Evolutionary conservation across 2,329 filamentous ascomycete genomes (phyloP).

Genomic region (Sphaerulina vaccinii): DNA sequence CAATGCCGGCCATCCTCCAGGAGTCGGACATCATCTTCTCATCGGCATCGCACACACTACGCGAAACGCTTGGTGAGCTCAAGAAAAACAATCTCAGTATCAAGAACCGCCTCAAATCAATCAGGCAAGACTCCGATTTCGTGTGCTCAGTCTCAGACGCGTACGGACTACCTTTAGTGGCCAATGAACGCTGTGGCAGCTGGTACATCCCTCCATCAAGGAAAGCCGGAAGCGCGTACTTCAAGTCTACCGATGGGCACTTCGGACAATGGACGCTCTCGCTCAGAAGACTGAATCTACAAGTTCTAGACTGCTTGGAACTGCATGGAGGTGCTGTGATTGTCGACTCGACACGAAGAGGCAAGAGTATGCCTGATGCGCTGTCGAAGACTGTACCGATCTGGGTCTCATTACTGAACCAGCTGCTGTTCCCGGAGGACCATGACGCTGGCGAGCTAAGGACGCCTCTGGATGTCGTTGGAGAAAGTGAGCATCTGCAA

Average conservation of each 20-base stretch:
- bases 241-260: slow-evolving; percentile 97
- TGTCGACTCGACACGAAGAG: slow-evolving; percentile 87
- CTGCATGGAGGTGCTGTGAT: slow-evolving; percentile 68
- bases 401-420: slow-evolving; percentile 87
- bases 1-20: slow-evolving; percentile 13
- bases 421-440: slow-evolving; percentile 66
- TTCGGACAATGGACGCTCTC: slow-evolving; percentile 89
- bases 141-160: slow-evolving; percentile 60
- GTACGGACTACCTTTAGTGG: slow-evolving; percentile 68
- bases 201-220: slow-evolving; percentile 76
- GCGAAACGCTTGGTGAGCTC: slow-evolving; percentile 66
- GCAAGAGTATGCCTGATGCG: slow-evolving; percentile 95
- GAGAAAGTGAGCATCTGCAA: slow-evolving; percentile 73
- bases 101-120: slow-evolving; percentile 77
- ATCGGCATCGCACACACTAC: slow-evolving; percentile 61
- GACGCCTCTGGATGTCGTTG: slow-evolving; percentile 70
- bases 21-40: slow-evolving; percentile 54
- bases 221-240: slow-evolving; percentile 79
- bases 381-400: slow-evolving; percentile 90
- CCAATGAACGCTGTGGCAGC: slow-evolving; percentile 92
- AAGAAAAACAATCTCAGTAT: slow-evolving; percentile 75
- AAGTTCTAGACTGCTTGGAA: slow-evolving; percentile 69
- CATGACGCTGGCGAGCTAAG: slow-evolving; percentile 56
- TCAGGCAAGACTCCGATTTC: slow-evolving; percentile 73
- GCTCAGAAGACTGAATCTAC: slow-evolving; percentile 77